A percentile compares a stretch with the other conserved stretches of the same genome.
phyloP scores from a whole-genome alignment of 257 asterid genomes.

The Penstemon newberryi region DNA sequence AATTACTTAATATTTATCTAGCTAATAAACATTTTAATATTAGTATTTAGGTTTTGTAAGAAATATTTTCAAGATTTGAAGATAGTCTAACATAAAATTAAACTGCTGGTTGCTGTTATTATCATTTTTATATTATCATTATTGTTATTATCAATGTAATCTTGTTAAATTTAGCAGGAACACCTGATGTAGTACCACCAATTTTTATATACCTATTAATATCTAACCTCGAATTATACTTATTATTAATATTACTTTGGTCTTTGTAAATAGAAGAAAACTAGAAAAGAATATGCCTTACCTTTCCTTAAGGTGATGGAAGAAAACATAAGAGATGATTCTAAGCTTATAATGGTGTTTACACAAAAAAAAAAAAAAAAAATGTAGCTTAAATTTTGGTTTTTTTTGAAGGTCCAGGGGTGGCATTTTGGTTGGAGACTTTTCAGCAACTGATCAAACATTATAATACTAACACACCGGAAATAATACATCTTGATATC shows the following conservation, averaged over 20 bases:
- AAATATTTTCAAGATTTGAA: conserved; percentile 4
- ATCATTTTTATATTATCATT: background rate
- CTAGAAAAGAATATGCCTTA: background rate
- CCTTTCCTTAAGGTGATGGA: background rate
- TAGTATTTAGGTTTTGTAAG: conserved; percentile 25
- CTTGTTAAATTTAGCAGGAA: background rate
- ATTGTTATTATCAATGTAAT: background rate
- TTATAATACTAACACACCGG: background rate
- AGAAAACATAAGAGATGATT: conserved; percentile 2
- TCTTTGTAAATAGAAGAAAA: background rate
- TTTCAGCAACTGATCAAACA: conserved; percentile 10
- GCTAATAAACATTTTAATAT: background rate
- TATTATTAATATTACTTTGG: background rate
- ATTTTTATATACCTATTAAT: background rate
- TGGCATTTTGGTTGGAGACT: conserved; percentile 23
- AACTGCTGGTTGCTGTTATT: background rate
- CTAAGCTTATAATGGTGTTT: conserved; percentile 2
- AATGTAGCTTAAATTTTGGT: background rate
- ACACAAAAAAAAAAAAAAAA: background rate
- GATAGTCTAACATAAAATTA: background rate
- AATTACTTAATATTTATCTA: background rate
- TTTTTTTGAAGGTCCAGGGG: conserved; percentile 9
- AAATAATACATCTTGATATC: conserved; percentile 13
- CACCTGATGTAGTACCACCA: background rate
- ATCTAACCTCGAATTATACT: background rate